Percentiles rank a stretch among this genome's conserved stretches.
phyloP scores from a whole-genome alignment of 208 protist species.

The Strigomonas culicis region DNA sequence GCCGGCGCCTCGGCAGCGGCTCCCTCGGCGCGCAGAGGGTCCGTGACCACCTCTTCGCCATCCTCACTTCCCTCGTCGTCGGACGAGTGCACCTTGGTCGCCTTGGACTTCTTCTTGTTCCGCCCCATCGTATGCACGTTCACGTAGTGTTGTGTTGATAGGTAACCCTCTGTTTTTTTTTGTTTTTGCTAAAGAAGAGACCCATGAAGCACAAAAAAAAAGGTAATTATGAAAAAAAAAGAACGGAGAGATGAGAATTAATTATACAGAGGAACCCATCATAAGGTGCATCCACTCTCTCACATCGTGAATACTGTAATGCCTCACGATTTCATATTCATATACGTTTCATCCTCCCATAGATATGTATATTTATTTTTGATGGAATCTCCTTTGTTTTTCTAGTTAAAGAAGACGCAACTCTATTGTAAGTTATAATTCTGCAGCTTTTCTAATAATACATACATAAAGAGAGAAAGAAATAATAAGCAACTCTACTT shows the following conservation, averaged over 20 bases:
- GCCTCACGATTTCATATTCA: constrained; percentile 1
- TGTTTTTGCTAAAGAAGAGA: neutral
- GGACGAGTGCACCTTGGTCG: constrained; percentile 21
- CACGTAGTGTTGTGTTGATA: no score
- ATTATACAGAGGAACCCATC: no score
- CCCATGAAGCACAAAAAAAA: constrained; percentile 13
- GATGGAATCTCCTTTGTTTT: neutral
- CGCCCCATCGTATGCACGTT: constrained; percentile 28
- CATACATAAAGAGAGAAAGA: no score
- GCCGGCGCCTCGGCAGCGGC: constrained; percentile 5
- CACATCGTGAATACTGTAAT: no score
- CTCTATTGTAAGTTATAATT: neutral
- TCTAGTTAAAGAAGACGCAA: neutral
- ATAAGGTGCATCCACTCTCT: no score
- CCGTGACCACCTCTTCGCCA: constrained; percentile 7
- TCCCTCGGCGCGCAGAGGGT: neutral
- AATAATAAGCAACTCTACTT: neutral
- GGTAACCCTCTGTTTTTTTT: neutral
- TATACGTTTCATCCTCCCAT: no score
- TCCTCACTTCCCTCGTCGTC: constrained; percentile 24
- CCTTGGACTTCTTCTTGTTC: constrained; percentile 47
- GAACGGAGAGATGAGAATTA: constrained; percentile 14
- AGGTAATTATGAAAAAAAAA: neutral
- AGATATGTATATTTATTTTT: constrained; percentile 18
- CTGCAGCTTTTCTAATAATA: neutral